Conservation (phyloP, 2,329 filamentous ascomycete genomes). For the Colletotrichum destructivum region DNA sequence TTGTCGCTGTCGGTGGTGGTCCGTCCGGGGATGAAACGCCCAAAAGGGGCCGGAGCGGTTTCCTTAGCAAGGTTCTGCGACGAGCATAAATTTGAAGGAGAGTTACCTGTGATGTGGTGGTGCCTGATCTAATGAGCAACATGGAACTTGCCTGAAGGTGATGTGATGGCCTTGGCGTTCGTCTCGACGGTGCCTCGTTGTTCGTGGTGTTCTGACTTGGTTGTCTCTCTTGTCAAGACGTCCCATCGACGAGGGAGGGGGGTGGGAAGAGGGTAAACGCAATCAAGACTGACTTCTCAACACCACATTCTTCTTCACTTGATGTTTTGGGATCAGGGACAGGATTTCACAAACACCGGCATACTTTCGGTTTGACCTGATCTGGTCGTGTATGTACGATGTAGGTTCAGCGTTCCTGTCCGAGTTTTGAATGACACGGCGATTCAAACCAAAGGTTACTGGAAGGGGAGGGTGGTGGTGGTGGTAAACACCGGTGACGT, state of each 20-base stretch:
- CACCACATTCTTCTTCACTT: neutral
- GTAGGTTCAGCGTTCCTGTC: neutral
- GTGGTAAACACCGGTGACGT: too few species aligned
- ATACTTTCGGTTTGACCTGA: slow-evolving; percentile 10
- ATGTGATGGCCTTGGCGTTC: neutral
- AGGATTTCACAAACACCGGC: neutral
- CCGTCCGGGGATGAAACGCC: slow-evolving; percentile 42
- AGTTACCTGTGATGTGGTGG: neutral
- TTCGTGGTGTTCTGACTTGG: neutral
- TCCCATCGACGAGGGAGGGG: neutral
- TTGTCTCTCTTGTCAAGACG: neutral
- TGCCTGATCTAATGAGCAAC: slow-evolving; percentile 3
- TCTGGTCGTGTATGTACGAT: neutral
- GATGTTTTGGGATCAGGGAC: slow-evolving; percentile 19
- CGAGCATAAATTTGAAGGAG: slow-evolving; percentile 43
- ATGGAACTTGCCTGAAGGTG: neutral
- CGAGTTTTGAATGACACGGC: neutral
- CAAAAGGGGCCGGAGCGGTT: slow-evolving; percentile 49
- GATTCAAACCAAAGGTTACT: neutral
- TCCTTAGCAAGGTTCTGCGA: slow-evolving; percentile 56
- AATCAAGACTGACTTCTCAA: neutral
- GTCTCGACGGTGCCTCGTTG: slow-evolving; percentile 6
- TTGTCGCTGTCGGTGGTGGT: slow-evolving; percentile 11
- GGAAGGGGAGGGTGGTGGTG: too few species aligned
- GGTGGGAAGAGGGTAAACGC: too few species aligned